phyloP scores from a whole-genome alignment of 768 basidiomycete genomes.

The Chlorophyllum brunneum region DNA sequence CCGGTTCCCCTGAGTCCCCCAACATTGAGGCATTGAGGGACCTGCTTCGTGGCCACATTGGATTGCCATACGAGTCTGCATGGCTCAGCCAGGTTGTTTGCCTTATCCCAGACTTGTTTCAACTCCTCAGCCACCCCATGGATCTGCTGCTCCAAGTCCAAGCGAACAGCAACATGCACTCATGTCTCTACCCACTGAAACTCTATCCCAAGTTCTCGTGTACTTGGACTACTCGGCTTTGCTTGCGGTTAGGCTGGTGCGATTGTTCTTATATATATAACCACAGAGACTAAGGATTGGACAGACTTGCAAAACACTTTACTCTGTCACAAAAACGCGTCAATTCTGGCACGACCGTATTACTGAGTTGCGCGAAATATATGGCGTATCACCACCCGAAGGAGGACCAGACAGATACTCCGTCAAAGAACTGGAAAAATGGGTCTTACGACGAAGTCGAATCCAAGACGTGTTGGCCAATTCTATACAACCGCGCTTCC shows the following conservation, averaged over 20 bases:
- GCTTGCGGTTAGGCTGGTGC: background rate
- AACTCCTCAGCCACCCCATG: too few relatives aligned
- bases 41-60: too few relatives aligned
- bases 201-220: background rate
- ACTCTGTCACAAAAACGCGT: background rate
- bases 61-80: too few relatives aligned
- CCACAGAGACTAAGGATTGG: constrained; percentile 37
- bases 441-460: background rate
- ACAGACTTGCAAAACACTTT: constrained; percentile 42
- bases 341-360: background rate
- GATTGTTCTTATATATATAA: constrained; percentile 20
- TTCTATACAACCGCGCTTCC: background rate
- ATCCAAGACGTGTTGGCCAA: background rate
- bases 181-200: background rate
- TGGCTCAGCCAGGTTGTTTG: too few relatives aligned
- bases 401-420: background rate
- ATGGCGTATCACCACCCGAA: background rate
- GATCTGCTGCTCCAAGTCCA: too few relatives aligned
- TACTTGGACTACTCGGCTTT: background rate
- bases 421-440: background rate
- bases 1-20: too few relatives aligned
- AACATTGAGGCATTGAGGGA: too few relatives aligned
- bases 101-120: too few relatives aligned
- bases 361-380: background rate
- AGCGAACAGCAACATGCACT: background rate